Conservation (phyloP, 2,329 filamentous ascomycete species). For the Ophiostoma himal-ulmi region DNA sequence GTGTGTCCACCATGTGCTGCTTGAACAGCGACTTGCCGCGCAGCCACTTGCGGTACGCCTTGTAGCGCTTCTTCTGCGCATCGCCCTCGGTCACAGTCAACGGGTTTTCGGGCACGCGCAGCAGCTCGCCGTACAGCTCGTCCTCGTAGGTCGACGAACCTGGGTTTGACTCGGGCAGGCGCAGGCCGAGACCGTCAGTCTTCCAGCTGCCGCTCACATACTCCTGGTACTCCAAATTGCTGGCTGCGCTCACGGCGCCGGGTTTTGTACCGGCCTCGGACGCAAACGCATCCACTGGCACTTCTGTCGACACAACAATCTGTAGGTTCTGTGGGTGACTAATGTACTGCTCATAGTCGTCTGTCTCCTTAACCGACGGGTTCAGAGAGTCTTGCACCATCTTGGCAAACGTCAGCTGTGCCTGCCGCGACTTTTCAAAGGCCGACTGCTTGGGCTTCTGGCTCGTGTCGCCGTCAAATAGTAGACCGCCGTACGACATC, state of each 20-base stretch:
- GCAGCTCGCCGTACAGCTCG: slow-evolving; percentile 69
- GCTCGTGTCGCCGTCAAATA: slow-evolving; percentile 16
- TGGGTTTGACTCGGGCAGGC: slow-evolving; percentile 38
- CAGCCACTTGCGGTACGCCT: slow-evolving; percentile 92
- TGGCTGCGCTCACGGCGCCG: slow-evolving; percentile 33
- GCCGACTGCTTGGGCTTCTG: slow-evolving; percentile 50
- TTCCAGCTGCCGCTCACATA: slow-evolving; percentile 68
- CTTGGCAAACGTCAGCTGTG: slow-evolving; percentile 83
- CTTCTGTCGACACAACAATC: slow-evolving; percentile 65
- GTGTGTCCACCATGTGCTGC: slow-evolving; percentile 58
- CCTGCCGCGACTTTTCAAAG: slow-evolving; percentile 71
- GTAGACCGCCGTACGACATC: slow-evolving; percentile 21
- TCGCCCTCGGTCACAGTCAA: slow-evolving; percentile 86
- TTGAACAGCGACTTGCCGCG: slow-evolving; percentile 94
- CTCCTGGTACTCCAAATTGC: slow-evolving; percentile 68
- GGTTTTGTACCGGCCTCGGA: not conserved
- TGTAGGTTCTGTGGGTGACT: slow-evolving; percentile 84
- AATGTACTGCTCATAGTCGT: slow-evolving; percentile 85
- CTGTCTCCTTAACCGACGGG: slow-evolving; percentile 74
- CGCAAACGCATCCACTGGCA: slow-evolving; percentile 37
- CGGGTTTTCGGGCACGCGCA: slow-evolving; percentile 73
- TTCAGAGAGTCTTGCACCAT: slow-evolving; percentile 81
- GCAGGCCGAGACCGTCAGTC: slow-evolving; percentile 44
- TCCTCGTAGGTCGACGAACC: slow-evolving; percentile 43
- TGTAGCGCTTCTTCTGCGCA: slow-evolving; percentile 86